Base-by-base conservation (phyloP, 352 stramenopile genomes). In the Aphanomyces astaci region DNA sequence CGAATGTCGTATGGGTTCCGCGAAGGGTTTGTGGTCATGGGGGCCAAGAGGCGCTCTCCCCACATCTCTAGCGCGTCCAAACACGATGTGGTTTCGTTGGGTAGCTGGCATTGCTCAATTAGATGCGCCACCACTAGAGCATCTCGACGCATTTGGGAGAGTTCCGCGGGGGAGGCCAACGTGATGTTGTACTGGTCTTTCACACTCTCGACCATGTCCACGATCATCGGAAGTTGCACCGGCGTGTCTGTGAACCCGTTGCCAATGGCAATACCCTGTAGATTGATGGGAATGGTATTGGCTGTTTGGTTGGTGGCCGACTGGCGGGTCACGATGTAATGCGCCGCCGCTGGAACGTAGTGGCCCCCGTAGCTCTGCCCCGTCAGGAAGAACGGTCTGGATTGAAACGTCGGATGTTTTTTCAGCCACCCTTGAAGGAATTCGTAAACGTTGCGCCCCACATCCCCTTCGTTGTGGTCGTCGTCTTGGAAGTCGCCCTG, bases 1-100 rank as follows among this genome's bases (percentile, higher is more conserved):
- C 86, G 82, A n/a, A 94, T 79, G 64, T 94, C 86, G 69, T 92
- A 91, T 15, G 72, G 73, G 66, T 91, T 94, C 30, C 82, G 79
- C 48, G 73, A 70, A 1, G 81, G 75, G 22, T 68, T 64, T 22
- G 72, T 77, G 54, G 87, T 36, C 7, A 59, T 32, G 25, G 76
- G 80, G 4, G 59, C 19, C 1, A 82, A 53, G 15, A 88, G 65
- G 4, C 74, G 72, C 24, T 66, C 60, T 0, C 54, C 40, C 52
- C 82, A 89, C n/a, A 75, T 80, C 0, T 52, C 63, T 1, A 75
- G 71, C 3, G 77, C 81, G 22, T 83, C 72, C 7, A 79, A 65
- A 27, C 81, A 90, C 59, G 32, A n/a, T 64, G 4, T 51, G 24
- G 2, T 64, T 45, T 54, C n/a, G n/a, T n/a, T n/a, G n/a, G n/a